Conservation (phyloP, 306 rosid species). For the Psophocarpus tetragonolobus region DNA sequence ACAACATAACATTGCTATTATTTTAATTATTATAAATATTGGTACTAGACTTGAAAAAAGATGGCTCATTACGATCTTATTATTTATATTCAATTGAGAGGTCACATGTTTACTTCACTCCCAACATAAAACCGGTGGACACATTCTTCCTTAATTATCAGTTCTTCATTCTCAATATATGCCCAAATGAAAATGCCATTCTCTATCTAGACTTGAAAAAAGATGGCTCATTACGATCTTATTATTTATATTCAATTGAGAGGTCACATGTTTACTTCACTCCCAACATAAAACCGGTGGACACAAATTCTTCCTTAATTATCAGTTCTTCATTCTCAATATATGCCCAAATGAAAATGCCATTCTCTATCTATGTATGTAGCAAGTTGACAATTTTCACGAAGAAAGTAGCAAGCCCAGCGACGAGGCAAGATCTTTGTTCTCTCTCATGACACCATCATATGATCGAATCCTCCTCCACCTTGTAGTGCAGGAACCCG, state of each 20-base stretch:
- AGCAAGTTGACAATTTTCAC: not conserved
- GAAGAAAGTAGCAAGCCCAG: not conserved
- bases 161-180: not conserved
- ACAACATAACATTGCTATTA: too few species aligned
- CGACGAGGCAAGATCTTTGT: not conserved
- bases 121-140: not conserved
- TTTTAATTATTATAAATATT: not conserved
- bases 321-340: not conserved
- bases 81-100: not conserved
- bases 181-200: not conserved
- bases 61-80: not conserved
- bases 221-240: not conserved
- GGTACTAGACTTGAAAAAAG: not conserved
- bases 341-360: not conserved
- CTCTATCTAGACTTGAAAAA: not conserved
- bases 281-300: not conserved
- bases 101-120: not conserved
- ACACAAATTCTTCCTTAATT: not conserved
- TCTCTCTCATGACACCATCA: conserved; percentile 42
- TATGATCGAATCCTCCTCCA: conserved; percentile 61
- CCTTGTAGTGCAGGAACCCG: conserved; percentile 52
- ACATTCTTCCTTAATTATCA: not conserved
- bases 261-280: not conserved
- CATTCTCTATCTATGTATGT: not conserved
- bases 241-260: not conserved